Evolutionary conservation across 371 early-diverging fungal genomes (phyloP), one percentile per base, ranked within the genome.

Genomic region (Smittium mucronatum): DNA sequence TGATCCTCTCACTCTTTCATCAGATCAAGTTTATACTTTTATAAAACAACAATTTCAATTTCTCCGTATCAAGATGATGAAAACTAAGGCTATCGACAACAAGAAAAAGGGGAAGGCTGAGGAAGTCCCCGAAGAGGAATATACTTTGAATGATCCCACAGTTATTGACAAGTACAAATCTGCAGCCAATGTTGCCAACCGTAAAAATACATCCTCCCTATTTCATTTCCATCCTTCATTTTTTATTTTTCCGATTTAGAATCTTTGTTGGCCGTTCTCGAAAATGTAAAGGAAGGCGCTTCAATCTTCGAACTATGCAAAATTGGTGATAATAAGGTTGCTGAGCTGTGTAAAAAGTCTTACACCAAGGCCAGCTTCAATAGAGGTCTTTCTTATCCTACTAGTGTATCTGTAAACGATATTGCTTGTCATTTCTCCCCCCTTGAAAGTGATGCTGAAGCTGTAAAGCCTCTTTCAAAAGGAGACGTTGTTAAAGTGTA

Each of bases 401-500:
- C 94, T 28, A 88, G 86, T 77, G 76, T 93, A 30, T 84, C 86
- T 26, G 85, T 93, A 73, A 93, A 94, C 82, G 84, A 89, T 72
- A 73, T 86, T 67, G 85, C 90, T 36, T 85, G 88, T 75, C 86
- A 89, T 78, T 87, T 83, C 72, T 84, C 91, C 32, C 93, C 94
- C 17, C 75, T 89, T 29, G 76, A 79, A 28, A 68, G 31, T 64
- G 86, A 86, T 63, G 75, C 82, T 67, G 82, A 85, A 70, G 83
- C 84, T 63, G 77, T 78, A 26, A 70, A 71, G 59, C 76, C 70
- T 36, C 82, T 94, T 66, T 82, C 81, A 71, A 79, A 76, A n/a
- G 90, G 91, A 64, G 94, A 94, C 76, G 80, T 93, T 34, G 93
- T 93, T 71, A 91, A 93, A 76, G 82, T 94, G 69, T 68, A 68